phyloP scores from a whole-genome alignment of 352 stramenopile genomes.

The Pythium phragmiticola region DNA sequence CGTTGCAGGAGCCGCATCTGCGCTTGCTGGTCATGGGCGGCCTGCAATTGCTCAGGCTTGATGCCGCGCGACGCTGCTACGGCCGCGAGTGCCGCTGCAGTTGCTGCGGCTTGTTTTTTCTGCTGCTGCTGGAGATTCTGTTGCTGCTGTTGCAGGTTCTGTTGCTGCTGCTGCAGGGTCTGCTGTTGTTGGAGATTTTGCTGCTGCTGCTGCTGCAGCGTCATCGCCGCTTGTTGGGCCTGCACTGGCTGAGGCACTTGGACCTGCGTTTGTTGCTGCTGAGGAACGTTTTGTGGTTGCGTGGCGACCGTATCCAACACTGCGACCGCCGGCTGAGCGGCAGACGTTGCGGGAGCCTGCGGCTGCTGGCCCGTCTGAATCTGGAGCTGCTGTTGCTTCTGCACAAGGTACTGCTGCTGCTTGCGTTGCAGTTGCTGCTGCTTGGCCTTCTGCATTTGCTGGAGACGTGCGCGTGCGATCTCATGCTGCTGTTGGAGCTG shows the following conservation, averaged over 20 bases:
- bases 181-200: conserved; percentile 10
- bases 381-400: conserved; percentile 76
- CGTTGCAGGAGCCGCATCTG: conserved; percentile 63
- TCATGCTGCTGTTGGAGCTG: conserved; percentile 79
- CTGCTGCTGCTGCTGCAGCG: not conserved
- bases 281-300: not conserved
- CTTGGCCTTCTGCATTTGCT: conserved; percentile 78
- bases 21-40: conserved; percentile 62
- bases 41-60: conserved; percentile 55
- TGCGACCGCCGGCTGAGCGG: not conserved
- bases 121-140: conserved; percentile 19
- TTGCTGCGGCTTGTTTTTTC: conserved; percentile 14
- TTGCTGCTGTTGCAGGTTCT: conserved; percentile 14
- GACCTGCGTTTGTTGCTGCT: not conserved
- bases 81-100: conserved; percentile 23
- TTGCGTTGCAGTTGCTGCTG: conserved; percentile 79
- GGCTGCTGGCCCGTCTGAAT: conserved; percentile 36
- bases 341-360: not conserved
- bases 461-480: conserved; percentile 56
- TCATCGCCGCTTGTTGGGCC: conserved; percentile 6
- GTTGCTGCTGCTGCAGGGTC: not conserved
- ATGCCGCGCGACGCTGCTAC: conserved; percentile 38
- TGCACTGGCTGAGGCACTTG: conserved; percentile 4
- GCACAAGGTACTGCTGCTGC: conserved; percentile 76
- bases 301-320: not conserved